Percentiles rank a stretch among this genome's conserved stretches.
Conservation (phyloP, 225 moss, liverwort and hornwort genomes). For the Marchantia paleacea region DNA sequence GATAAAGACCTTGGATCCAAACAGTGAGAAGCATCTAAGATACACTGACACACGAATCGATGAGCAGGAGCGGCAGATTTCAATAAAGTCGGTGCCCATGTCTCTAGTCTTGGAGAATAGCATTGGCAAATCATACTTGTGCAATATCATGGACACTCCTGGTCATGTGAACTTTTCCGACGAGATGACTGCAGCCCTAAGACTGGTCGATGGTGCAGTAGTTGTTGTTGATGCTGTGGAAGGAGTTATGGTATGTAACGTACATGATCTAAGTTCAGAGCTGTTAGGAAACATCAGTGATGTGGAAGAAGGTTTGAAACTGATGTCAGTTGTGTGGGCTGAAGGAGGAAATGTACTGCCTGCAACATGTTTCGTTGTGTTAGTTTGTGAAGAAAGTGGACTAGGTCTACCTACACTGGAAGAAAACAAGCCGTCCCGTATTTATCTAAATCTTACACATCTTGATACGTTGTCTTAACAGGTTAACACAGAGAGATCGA, state of each 20-base stretch:
- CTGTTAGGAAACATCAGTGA: no score
- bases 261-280: neutral
- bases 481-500: conserved; percentile 93
- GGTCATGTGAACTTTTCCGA: conserved; percentile 98
- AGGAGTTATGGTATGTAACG: conserved; percentile 82
- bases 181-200: conserved; percentile 95
- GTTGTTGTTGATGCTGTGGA: conserved; percentile 98
- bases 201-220: conserved; percentile 90
- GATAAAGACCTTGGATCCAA: conserved; percentile 78
- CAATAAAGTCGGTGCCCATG: conserved; percentile 94
- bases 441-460: neutral
- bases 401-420: neutral
- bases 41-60: conserved; percentile 95
- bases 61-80: conserved; percentile 98
- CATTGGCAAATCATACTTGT: conserved; percentile 78
- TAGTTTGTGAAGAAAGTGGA: neutral
- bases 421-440: no score
- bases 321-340: no score
- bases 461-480: conserved; percentile 29
- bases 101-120: conserved; percentile 92
- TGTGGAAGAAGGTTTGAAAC: no score
- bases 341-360: no score
- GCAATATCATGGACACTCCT: conserved; percentile 91
- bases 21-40: conserved; percentile 88
- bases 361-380: no score